Conservation (phyloP, 169 alveolate species). For the Eimeria mitis region DNA sequence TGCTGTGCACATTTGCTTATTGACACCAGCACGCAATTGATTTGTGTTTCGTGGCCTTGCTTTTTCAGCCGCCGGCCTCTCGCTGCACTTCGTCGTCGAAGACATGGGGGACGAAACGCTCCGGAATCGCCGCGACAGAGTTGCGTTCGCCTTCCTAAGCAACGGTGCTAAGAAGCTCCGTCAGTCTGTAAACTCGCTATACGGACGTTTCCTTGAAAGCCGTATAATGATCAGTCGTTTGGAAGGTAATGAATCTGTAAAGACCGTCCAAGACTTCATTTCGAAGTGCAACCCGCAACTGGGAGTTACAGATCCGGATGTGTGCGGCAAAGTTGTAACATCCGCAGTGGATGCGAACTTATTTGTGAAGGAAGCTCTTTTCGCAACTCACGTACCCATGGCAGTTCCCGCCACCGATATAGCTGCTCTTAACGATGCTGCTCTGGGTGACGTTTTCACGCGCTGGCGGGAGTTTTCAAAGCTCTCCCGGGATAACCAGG, state of each 20-base stretch:
- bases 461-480: slow-evolving; percentile 14
- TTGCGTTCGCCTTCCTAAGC: slow-evolving; percentile 9
- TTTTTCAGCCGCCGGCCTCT: slow-evolving; percentile 51
- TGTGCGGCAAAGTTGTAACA: slow-evolving; percentile 73
- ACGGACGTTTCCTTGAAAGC: slow-evolving; percentile 42
- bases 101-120: slow-evolving; percentile 26
- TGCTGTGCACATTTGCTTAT: background rate
- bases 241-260: slow-evolving; percentile 42
- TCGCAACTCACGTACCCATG: slow-evolving; percentile 32
- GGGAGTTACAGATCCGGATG: slow-evolving; percentile 36
- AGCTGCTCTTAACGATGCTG: slow-evolving; percentile 4
- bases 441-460: slow-evolving; percentile 26
- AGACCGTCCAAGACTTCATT: slow-evolving; percentile 63
- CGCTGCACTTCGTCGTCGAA: background rate
- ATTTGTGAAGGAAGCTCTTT: slow-evolving; percentile 52
- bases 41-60: background rate
- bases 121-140: slow-evolving; percentile 27
- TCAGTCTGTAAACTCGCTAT: slow-evolving; percentile 1
- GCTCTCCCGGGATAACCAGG: slow-evolving; percentile 24
- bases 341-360: slow-evolving; percentile 38
- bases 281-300: slow-evolving; percentile 26
- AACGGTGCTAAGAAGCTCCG: slow-evolving; percentile 1
- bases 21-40: background rate
- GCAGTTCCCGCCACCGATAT: slow-evolving; percentile 40
- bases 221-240: slow-evolving; percentile 26